Percentiles rank a stretch among this genome's conserved stretches.
phyloP scores from a whole-genome alignment of 371 early-diverging fungal genomes.

The Mortierella sp. region DNA sequence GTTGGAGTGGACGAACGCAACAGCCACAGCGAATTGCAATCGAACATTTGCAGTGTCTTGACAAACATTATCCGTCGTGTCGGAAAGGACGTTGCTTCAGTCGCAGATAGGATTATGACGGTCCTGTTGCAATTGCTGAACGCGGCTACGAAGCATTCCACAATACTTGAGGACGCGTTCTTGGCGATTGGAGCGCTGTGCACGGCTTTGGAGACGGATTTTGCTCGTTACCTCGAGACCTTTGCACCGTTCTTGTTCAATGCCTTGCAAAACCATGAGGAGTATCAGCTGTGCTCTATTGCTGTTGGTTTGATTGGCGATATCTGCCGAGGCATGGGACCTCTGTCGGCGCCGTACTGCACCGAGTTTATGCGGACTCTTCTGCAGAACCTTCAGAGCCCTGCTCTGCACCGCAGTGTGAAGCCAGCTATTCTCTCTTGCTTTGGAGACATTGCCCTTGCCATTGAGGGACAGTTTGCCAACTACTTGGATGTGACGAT shows the following conservation, averaged over 20 bases:
- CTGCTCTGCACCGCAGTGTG: constrained; percentile 83
- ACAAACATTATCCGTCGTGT: constrained; percentile 85
- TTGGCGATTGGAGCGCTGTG: constrained; percentile 89
- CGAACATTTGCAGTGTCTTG: constrained; percentile 89
- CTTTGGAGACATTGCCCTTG: constrained; percentile 98
- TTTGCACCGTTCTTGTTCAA: constrained; percentile 85
- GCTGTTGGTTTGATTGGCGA: constrained; percentile 96
- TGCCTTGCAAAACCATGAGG: constrained; percentile 90
- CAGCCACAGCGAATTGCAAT: constrained; percentile 85
- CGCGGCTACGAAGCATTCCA: constrained; percentile 80
- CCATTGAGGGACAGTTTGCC: constrained; percentile 90
- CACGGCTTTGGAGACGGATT: constrained; percentile 83
- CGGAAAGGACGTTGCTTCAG: constrained; percentile 69
- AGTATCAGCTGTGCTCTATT: constrained; percentile 89
- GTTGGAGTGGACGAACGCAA: constrained; percentile 85
- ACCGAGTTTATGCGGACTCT: constrained; percentile 88
- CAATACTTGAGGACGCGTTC: constrained; percentile 94
- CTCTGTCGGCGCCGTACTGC: constrained; percentile 78
- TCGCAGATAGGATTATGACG: constrained; percentile 92
- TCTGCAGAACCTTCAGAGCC: constrained; percentile 79
- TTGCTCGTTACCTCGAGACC: constrained; percentile 85
- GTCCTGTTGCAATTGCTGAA: constrained; percentile 76
- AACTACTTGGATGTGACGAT: constrained; percentile 85
- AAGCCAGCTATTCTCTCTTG: constrained; percentile 94
- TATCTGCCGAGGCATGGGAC: constrained; percentile 89